A percentile compares a stretch with the other conserved stretches of the same genome.
Evolutionary conservation across 2,329 filamentous ascomycete species (phyloP).

Genomic region (Cadophora sp.): DNA sequence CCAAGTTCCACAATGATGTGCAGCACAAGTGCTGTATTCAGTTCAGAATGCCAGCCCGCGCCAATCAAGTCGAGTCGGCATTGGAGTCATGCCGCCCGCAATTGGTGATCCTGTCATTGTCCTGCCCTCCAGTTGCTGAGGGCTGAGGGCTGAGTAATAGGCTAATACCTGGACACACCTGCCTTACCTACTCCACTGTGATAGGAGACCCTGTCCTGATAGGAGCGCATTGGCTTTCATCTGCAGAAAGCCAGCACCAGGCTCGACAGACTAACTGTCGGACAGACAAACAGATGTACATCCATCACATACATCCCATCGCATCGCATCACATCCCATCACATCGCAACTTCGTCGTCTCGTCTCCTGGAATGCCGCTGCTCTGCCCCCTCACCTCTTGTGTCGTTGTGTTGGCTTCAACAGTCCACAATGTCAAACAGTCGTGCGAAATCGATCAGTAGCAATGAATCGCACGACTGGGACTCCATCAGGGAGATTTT

Average conservation of each 20-base stretch:
- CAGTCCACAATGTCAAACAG: slow-evolving; percentile 18
- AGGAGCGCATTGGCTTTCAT: slow-evolving; percentile 8
- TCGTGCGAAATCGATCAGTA: slow-evolving; percentile 17
- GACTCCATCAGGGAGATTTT: slow-evolving; percentile 12
- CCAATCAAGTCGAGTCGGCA: slow-evolving; percentile 9
- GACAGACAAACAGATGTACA: background rate
- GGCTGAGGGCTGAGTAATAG: slow-evolving; percentile 15
- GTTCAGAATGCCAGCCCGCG: background rate
- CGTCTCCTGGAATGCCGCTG: slow-evolving; percentile 3
- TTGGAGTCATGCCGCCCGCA: background rate
- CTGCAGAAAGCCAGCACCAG: too few relatives aligned
- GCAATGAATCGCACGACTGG: slow-evolving; percentile 18
- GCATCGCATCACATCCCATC: background rate
- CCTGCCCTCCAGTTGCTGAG: slow-evolving; percentile 4
- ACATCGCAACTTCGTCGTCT: background rate
- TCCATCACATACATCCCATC: slow-evolving; percentile 8
- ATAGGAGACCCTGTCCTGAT: background rate
- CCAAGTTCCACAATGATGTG: slow-evolving; percentile 4
- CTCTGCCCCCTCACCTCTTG: slow-evolving; percentile 4
- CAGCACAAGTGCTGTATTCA: background rate
- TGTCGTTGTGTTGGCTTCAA: slow-evolving; percentile 13
- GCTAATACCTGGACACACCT: background rate
- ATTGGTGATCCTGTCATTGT: background rate
- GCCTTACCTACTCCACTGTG: too few relatives aligned
- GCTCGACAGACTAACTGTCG: too few relatives aligned